Evolutionary conservation across 2,329 filamentous ascomycete species (phyloP).

Genomic region (Aspergillus quadricinctus): DNA sequence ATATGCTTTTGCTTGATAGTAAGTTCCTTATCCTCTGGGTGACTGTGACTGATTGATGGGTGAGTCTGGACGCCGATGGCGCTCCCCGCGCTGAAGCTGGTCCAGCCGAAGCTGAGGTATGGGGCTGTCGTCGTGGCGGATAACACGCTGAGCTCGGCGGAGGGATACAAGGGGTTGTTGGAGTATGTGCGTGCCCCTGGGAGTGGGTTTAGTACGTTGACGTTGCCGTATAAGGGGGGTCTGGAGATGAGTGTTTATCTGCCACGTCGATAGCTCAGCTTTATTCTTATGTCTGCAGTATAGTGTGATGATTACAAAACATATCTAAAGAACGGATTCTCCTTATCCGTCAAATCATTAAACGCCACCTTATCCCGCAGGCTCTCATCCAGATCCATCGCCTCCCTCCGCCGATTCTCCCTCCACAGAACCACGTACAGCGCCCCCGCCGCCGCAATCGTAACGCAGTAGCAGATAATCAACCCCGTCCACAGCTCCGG

Average conservation of each 20-base stretch:
- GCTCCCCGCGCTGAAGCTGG: constrained; percentile 49
- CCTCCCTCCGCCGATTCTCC: constrained; percentile 55
- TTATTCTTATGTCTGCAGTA: neutral
- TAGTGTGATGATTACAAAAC: constrained; percentile 35
- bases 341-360: constrained; percentile 63
- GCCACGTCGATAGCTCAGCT: neutral
- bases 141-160: constrained; percentile 40
- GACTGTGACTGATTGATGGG: neutral
- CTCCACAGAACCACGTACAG: constrained; percentile 57
- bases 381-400: constrained; percentile 50
- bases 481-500: constrained; percentile 67
- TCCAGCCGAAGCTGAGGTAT: constrained; percentile 42
- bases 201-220: constrained; percentile 49
- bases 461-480: constrained; percentile 65
- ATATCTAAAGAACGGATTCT: constrained; percentile 65
- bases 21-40: constrained; percentile 28
- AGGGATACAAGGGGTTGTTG: constrained; percentile 47
- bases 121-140: constrained; percentile 50
- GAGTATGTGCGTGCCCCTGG: constrained; percentile 42
- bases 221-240: constrained; percentile 47
- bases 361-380: constrained; percentile 64
- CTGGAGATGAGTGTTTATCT: constrained; percentile 44
- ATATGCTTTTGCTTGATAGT: constrained; percentile 60
- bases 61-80: constrained; percentile 56
- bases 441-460: constrained; percentile 53